A percentile compares a stretch with the other conserved stretches of the same genome.
These are phyloP conservation scores for Elaeis guineensis DNA, from an alignment of 176 grass and related monocot genomes.

Conservation along the genomic window DNA sequence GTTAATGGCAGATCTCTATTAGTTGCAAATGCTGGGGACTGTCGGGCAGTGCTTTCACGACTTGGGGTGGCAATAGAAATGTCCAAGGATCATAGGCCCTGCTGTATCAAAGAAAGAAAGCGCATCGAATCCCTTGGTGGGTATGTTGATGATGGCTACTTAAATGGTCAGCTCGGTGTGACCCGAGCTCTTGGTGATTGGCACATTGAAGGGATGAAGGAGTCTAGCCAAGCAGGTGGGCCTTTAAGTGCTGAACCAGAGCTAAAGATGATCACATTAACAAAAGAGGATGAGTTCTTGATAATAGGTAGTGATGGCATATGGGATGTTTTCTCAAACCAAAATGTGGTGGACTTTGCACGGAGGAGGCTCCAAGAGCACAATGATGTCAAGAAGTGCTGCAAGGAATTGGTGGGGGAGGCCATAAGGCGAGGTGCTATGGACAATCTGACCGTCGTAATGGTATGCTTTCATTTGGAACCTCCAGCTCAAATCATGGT, in stretches of 20 bases:
- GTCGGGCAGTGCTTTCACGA: slow-evolving; percentile 74
- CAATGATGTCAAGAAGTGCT: slow-evolving; percentile 60
- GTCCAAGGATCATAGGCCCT: slow-evolving; percentile 75
- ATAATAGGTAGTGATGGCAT: slow-evolving; percentile 80
- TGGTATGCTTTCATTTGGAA: slow-evolving; percentile 72
- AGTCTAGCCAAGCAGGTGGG: slow-evolving; percentile 25
- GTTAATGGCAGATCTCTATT: slow-evolving; percentile 59
- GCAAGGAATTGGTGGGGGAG: slow-evolving; percentile 66
- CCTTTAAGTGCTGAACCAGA: slow-evolving; percentile 78
- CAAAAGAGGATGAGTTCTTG: slow-evolving; percentile 80
- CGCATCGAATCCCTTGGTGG: slow-evolving; percentile 70
- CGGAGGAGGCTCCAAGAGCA: slow-evolving; percentile 58
- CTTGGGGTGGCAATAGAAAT: slow-evolving; percentile 56
- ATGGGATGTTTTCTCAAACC: slow-evolving; percentile 90
- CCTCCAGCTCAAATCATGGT: slow-evolving; percentile 30
- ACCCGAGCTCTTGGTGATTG: slow-evolving; percentile 83
- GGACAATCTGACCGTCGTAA: slow-evolving; percentile 67
- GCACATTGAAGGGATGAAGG: slow-evolving; percentile 81
- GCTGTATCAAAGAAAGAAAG: slow-evolving; percentile 47
- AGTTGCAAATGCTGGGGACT: slow-evolving; percentile 94
- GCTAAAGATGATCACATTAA: slow-evolving; percentile 58
- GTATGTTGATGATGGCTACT: slow-evolving; percentile 57
- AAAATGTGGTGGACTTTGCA: slow-evolving; percentile 71
- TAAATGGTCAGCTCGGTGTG: slow-evolving; percentile 65
- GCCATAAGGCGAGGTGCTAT: slow-evolving; percentile 32